Conservation (phyloP, 1,284 basidiomycete genomes). For the Somion occarium region DNA sequence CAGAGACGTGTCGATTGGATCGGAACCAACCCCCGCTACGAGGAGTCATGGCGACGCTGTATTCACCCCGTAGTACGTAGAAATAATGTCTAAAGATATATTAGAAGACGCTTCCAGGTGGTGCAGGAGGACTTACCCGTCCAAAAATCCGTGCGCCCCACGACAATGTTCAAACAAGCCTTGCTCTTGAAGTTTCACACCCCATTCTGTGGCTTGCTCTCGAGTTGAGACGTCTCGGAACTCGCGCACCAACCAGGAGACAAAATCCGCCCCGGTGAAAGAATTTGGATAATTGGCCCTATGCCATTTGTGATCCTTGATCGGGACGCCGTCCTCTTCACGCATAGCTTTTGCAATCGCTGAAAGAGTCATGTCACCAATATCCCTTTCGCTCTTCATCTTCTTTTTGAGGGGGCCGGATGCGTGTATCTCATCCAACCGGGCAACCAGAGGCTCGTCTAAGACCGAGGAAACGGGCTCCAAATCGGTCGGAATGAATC, state of each 20-base stretch:
- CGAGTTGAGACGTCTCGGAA: slow-evolving; percentile 81
- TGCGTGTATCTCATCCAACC: slow-evolving; percentile 76
- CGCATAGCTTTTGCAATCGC: slow-evolving; percentile 75
- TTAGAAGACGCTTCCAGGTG: not conserved
- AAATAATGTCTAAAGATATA: slow-evolving; percentile 67
- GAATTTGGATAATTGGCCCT: slow-evolving; percentile 63
- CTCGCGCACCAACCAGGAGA: slow-evolving; percentile 82
- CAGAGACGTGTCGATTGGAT: slow-evolving; percentile 34
- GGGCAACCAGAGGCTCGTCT: slow-evolving; percentile 73
- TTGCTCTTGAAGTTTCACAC: slow-evolving; percentile 66
- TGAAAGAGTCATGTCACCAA: slow-evolving; percentile 54
- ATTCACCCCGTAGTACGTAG: slow-evolving; percentile 79
- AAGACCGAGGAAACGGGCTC: slow-evolving; percentile 74
- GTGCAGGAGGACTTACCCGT: slow-evolving; percentile 53
- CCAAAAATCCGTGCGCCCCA: slow-evolving; percentile 75
- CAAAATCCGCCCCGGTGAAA: slow-evolving; percentile 84
- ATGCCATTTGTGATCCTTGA: slow-evolving; percentile 79
- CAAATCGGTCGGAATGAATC: slow-evolving; percentile 77
- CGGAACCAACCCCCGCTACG: slow-evolving; percentile 57
- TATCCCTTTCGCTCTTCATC: slow-evolving; percentile 68
- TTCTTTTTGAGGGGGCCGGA: slow-evolving; percentile 72
- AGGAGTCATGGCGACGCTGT: slow-evolving; percentile 63
- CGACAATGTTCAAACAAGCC: slow-evolving; percentile 83
- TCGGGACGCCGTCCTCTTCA: slow-evolving; percentile 71
- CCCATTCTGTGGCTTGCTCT: slow-evolving; percentile 78